These are phyloP conservation scores for Panellus pusillus DNA, from an alignment of 768 basidiomycete species.

Conservation along the genomic window DNA sequence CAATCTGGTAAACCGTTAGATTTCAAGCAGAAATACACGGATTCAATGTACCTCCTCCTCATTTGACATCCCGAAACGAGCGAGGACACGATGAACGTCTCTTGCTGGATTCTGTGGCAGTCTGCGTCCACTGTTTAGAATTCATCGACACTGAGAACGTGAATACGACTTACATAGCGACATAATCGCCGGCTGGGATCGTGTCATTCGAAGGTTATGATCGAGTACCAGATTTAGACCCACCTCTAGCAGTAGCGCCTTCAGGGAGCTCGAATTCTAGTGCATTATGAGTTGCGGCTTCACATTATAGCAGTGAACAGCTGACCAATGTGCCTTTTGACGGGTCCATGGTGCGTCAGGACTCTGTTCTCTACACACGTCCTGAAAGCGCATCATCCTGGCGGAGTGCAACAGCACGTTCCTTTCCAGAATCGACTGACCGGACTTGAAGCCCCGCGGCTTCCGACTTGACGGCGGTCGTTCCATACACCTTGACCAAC, in stretches of 20 bases:
- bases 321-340: constrained; percentile 44
- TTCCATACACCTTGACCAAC: constrained; percentile 23
- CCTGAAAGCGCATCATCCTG: constrained; percentile 39
- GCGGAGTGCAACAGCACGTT: constrained; percentile 34
- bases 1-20: constrained; percentile 25
- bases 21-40: background rate
- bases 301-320: background rate
- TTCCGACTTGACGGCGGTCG: constrained; percentile 19
- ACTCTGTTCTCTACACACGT: constrained; percentile 38
- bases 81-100: constrained; percentile 39
- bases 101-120: constrained; percentile 40
- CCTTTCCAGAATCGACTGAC: constrained; percentile 30
- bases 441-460: constrained; percentile 28
- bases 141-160: background rate
- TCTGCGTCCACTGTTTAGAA: constrained; percentile 17
- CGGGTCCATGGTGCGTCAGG: constrained; percentile 36
- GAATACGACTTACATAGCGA: constrained; percentile 41
- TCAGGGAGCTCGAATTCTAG: constrained; percentile 38
- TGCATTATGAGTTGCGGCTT: background rate
- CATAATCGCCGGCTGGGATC: constrained; percentile 42
- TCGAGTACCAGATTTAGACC: no score
- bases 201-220: no score
- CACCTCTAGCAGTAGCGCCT: constrained; percentile 29
- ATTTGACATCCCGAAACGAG: constrained; percentile 36
- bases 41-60: constrained; percentile 35